A percentile compares a stretch with the other conserved stretches of the same genome.
Evolutionary conservation across 441 rosid species (phyloP).

Genomic region (Syzygium syzygioides): DNA sequence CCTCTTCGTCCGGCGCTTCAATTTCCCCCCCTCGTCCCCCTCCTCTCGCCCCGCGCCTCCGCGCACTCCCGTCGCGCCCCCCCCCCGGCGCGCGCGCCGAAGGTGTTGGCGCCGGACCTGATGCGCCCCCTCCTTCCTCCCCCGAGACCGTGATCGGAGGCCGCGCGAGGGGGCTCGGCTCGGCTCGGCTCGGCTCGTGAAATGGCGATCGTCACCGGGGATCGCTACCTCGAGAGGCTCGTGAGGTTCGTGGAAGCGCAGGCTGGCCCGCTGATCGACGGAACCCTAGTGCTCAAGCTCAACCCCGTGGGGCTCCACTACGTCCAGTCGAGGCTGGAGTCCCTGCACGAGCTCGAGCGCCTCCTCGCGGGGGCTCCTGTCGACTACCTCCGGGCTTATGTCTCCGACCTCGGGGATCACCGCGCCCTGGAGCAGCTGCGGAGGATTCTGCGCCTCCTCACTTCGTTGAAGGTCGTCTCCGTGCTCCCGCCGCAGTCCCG

Average conservation of each 20-base stretch:
- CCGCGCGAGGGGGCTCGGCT: not conserved
- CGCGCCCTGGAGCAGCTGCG: constrained; percentile 96
- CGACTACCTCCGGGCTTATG: constrained; percentile 91
- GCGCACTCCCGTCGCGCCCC: not conserved
- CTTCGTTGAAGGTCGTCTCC: constrained; percentile 76
- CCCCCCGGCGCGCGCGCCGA: not conserved
- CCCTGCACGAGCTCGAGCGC: constrained; percentile 74
- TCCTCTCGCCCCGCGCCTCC: not conserved
- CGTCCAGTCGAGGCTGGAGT: constrained; percentile 83
- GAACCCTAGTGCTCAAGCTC: constrained; percentile 61
- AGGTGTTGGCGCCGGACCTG: not conserved
- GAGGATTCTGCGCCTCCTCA: constrained; percentile 69
- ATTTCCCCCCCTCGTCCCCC: not conserved
- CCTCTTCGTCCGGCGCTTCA: not conserved
- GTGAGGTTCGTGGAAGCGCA: constrained; percentile 67
- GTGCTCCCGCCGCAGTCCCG: constrained; percentile 67
- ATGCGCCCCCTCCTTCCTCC: not conserved
- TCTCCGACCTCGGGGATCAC: constrained; percentile 90
- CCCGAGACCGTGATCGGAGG: not conserved
- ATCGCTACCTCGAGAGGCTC: constrained; percentile 80
- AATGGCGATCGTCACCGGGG: constrained; percentile 92
- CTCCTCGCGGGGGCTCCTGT: constrained; percentile 85
- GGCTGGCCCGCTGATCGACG: constrained; percentile 69
- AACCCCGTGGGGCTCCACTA: constrained; percentile 95
- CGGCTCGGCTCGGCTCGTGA: no score